These are phyloP conservation scores for Shiraia bambusicola DNA, from an alignment of 2,329 filamentous ascomycete species.

Conservation along the genomic window DNA sequence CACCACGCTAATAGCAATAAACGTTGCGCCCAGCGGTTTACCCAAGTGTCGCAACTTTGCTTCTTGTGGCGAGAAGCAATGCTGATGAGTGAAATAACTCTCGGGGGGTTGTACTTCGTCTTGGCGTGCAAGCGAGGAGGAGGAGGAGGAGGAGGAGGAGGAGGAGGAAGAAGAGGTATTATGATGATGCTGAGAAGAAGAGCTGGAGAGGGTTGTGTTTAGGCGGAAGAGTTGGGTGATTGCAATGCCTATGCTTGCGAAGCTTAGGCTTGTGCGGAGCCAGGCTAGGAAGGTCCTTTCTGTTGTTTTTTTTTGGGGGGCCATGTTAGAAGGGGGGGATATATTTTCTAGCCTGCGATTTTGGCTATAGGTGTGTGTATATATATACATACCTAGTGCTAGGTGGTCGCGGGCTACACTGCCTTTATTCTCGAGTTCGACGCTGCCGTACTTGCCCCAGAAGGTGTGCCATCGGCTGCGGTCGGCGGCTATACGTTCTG, in stretches of 20 bases:
- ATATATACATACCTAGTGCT: slow-evolving; percentile 67
- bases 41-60: slow-evolving; percentile 31
- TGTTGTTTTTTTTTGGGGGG: slow-evolving; percentile 34
- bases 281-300: slow-evolving; percentile 84
- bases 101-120: too few species aligned
- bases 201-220: slow-evolving; percentile 61
- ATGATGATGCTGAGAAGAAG: not conserved
- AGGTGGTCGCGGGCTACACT: slow-evolving; percentile 81
- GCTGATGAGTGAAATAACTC: slow-evolving; percentile 1
- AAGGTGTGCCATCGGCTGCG: slow-evolving; percentile 56
- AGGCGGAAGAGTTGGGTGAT: slow-evolving; percentile 83
- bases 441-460: slow-evolving; percentile 61
- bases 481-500: slow-evolving; percentile 29
- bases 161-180: slow-evolving; percentile 4
- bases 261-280: slow-evolving; percentile 78
- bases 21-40: slow-evolving; percentile 63
- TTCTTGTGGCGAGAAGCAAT: slow-evolving; percentile 9
- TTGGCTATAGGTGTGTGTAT: too few species aligned
- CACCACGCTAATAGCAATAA: slow-evolving; percentile 73
- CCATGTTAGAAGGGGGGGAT: not conserved
- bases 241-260: slow-evolving; percentile 79
- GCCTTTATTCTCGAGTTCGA: slow-evolving; percentile 84
- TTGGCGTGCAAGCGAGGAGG: too few species aligned
- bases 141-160: slow-evolving; percentile 6
- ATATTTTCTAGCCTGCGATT: too few species aligned